These are phyloP conservation scores for Boletus sp. DNA, from an alignment of 768 basidiomycete species.

Conservation along the genomic window DNA sequence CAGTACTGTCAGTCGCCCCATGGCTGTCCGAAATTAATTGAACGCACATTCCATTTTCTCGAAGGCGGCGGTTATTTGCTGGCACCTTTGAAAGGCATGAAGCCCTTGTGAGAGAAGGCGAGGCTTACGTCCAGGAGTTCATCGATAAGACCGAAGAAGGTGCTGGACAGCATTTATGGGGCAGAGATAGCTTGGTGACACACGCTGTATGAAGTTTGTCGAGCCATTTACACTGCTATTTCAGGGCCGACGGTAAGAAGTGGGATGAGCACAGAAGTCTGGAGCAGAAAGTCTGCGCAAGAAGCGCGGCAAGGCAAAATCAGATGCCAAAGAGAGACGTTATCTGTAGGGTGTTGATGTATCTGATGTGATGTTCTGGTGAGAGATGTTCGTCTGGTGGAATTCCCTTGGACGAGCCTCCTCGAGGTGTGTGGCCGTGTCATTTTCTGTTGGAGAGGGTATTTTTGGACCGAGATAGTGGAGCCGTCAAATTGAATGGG, in stretches of 20 bases:
- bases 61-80: constrained; percentile 12
- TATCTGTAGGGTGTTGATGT: background rate
- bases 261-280: background rate
- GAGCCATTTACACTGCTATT: background rate
- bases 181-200: background rate
- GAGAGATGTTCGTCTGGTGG: background rate
- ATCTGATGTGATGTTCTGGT: background rate
- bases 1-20: background rate
- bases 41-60: constrained; percentile 13
- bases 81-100: background rate
- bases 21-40: constrained; percentile 12
- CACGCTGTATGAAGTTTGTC: background rate
- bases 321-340: background rate
- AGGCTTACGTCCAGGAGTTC: background rate
- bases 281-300: background rate
- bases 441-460: background rate
- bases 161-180: background rate
- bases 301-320: background rate
- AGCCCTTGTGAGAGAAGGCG: constrained; percentile 1
- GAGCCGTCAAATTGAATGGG: background rate
- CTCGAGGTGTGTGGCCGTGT: constrained; percentile 5
- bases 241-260: background rate
- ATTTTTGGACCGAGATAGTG: constrained; percentile 1
- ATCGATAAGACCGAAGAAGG: constrained; percentile 4
- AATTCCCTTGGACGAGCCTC: background rate